These are phyloP conservation scores for Steccherinum ochraceum DNA, from an alignment of 768 basidiomycete species.

Conservation along the genomic window DNA sequence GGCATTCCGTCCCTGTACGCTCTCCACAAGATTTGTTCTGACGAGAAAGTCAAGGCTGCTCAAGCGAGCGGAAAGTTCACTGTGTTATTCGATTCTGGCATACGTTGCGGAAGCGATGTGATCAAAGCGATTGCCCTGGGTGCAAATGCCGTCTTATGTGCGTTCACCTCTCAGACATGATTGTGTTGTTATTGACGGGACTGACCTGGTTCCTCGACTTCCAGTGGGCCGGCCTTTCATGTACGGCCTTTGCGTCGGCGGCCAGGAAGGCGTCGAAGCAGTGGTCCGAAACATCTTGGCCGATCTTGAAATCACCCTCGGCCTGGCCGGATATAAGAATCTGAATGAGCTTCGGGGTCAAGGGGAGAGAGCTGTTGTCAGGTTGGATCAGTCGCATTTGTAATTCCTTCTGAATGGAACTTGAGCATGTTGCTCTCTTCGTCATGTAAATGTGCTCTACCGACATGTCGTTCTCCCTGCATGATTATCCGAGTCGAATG, in stretches of 20 bases:
- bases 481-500: too few relatives aligned
- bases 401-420: too few relatives aligned
- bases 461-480: too few relatives aligned
- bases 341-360: constrained; percentile 60
- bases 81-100: constrained; percentile 73
- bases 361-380: constrained; percentile 39
- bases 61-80: constrained; percentile 57
- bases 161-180: constrained; percentile 21
- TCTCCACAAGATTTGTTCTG: constrained; percentile 61
- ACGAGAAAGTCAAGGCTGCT: constrained; percentile 48
- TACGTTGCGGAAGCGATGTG: constrained; percentile 78
- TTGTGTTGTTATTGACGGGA: not conserved
- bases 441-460: too few relatives aligned
- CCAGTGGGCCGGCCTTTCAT: constrained; percentile 73
- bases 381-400: not conserved
- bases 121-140: constrained; percentile 83
- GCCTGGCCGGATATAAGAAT: constrained; percentile 51
- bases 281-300: constrained; percentile 62
- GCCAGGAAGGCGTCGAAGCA: constrained; percentile 70
- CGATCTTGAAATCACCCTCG: constrained; percentile 61
- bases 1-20: constrained; percentile 69
- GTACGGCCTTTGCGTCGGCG: constrained; percentile 65
- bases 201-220: not conserved
- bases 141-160: constrained; percentile 76
- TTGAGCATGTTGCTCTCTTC: too few relatives aligned